These are phyloP conservation scores for Phytophthora nicotianae DNA, from an alignment of 352 stramenopile genomes.

Conservation along the genomic window DNA sequence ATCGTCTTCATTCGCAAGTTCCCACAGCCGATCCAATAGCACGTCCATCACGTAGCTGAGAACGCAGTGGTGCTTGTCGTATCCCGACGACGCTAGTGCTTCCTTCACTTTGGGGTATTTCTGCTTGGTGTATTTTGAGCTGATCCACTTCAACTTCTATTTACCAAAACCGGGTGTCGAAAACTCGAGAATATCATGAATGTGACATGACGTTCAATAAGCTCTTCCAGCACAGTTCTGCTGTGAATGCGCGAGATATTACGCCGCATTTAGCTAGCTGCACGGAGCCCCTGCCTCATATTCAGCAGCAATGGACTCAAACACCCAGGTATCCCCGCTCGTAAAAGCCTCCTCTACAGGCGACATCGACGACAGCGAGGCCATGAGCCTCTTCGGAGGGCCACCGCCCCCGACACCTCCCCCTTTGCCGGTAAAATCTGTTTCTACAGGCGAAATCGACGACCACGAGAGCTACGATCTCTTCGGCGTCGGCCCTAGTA, in stretches of 20 bases:
- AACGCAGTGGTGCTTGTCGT: no score
- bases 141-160: constrained; percentile 12
- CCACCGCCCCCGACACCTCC: constrained; percentile 9
- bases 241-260: neutral
- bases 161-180: neutral
- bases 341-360: constrained; percentile 25
- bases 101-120: neutral
- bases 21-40: constrained; percentile 49
- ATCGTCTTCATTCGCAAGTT: constrained; percentile 39
- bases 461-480: constrained; percentile 42
- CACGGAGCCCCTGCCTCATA: constrained; percentile 8
- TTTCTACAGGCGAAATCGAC: constrained; percentile 28
- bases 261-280: constrained; percentile 11
- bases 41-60: constrained; percentile 38
- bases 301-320: constrained; percentile 16
- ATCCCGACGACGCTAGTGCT: no score
- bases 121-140: constrained; percentile 1
- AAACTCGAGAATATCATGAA: constrained; percentile 3
- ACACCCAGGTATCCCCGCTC: constrained; percentile 10
- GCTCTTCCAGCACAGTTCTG: constrained; percentile 2
- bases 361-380: constrained; percentile 29
- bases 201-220: constrained; percentile 1
- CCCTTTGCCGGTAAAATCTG: constrained; percentile 23
- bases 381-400: constrained; percentile 27
- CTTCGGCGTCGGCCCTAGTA: constrained; percentile 25